Evolutionary conservation across 768 basidiomycete species (phyloP), one percentile per base, ranked within the genome.

Genomic region (Austroboletus festivus): DNA sequence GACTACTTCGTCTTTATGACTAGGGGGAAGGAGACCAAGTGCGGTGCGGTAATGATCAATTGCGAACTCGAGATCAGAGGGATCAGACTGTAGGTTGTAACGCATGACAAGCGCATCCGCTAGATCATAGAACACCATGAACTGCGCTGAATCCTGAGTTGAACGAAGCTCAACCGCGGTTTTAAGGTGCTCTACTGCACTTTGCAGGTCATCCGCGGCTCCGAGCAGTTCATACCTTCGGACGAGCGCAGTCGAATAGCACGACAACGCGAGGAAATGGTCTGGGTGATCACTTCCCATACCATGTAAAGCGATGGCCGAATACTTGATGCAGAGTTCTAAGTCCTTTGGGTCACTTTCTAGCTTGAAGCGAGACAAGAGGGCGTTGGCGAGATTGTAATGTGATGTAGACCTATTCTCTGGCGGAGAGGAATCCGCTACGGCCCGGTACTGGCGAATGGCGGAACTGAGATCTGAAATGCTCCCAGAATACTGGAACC

Each of bases 321-420:
- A 59, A 28, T 55, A 53, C 34, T 60, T 45, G 3, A 66, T 63
- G 31, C 55, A 60, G 24, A 55, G 48, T 11, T 56, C 54, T 13
- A 65, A 48, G 43, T 66, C 64, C 6, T 51, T 38, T n/a, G 24
- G 38, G n/a, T 56, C 34, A 6, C 46, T 50, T 43, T 50, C 41
- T 5, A 60, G 9, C 42, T 63, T 65, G 52, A 57, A 65, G 23
- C 65, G 64, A 33, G 58, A 63, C 18, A 67, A 47, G 38, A 67
- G 40, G 21, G 65, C 63, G 34, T 64, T 65, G 38, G 63, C 65
- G 24, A 66, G 65, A 45, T 62, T 65, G 42, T 64, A 65, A 39
- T 50, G 55, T 8, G 57, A 55, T 3, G 57, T 47, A 16, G 57
- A 47, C 44, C 42, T 55, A 24, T 56, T 57, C 37, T 64, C 56